Conservation (phyloP, 2,329 filamentous ascomycete species). For the Diaporthe helianthi region DNA sequence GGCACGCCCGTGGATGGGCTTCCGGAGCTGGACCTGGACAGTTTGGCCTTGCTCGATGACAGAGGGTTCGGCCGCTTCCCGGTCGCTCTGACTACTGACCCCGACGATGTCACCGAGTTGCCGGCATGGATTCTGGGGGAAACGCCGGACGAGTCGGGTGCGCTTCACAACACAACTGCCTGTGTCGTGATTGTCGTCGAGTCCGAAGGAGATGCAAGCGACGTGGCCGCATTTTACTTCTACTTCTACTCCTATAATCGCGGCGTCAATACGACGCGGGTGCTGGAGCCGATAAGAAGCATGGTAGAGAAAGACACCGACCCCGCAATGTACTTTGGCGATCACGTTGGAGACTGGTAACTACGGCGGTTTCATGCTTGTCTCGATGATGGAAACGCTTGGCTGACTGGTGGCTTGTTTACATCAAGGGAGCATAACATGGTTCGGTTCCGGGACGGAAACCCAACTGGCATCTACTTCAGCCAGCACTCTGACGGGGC, state of each 20-base stretch:
- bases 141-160: conserved; percentile 37
- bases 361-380: neutral
- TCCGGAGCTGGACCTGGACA: conserved; percentile 40
- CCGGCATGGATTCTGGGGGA: conserved; percentile 43
- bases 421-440: conserved; percentile 44
- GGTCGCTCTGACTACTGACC: conserved; percentile 39
- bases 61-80: conserved; percentile 17
- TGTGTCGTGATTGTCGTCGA: conserved; percentile 43
- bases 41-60: conserved; percentile 40
- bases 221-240: conserved; percentile 45
- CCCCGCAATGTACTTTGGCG: conserved; percentile 37
- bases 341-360: conserved; percentile 42
- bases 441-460: conserved; percentile 39
- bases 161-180: conserved; percentile 39
- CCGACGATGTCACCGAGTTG: conserved; percentile 39
- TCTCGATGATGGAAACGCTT: neutral
- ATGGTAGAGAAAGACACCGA: conserved; percentile 35
- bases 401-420: neutral
- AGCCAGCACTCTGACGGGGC: conserved; percentile 32
- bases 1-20: conserved; percentile 35
- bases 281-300: conserved; percentile 41
- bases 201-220: conserved; percentile 37
- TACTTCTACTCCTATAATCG: conserved; percentile 47
- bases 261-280: conserved; percentile 44
- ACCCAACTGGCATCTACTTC: conserved; percentile 33